Base-by-base conservation (phyloP, 129 eudicot genomes). In the Centella asiatica region DNA sequence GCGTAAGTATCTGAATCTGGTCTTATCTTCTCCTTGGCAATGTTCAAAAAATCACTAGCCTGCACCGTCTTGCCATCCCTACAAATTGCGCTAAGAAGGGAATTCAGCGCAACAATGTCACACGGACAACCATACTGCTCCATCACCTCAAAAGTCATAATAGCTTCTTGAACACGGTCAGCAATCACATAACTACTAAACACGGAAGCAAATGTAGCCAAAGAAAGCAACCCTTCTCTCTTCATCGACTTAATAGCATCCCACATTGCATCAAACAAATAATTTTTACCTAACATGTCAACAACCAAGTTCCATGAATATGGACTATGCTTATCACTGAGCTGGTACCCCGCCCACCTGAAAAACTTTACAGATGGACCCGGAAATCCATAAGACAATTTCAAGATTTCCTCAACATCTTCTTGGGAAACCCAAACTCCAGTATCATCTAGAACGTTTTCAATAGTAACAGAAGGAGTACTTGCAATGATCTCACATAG, bases 231-330 rank as follows among this genome's bases (percentile, higher is more conserved):
- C 34, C 83, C 72, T 54, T 78, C 83, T 66, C 70, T 76, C 65
- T 50, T 72, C 95, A 89, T 80, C 0, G 95, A 80, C 64, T 78
- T 72, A 58, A 89, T 72, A 0, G 97, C 97, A 34, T 83, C 76
- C 97, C 97, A 89, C 95, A 89, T 83, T 58, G 97, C 86, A 54
- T 89, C 95, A 74, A 85, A 89, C 55, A 66, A 52, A 25, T 62
- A 9, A 76, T 85, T 84, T 72, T 78, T 83, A 0, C 97, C 97
- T 27, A 89, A 80, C 78, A 89, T 71, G 63, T 89, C 97, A 23
- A 89, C 81, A 29, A 89, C 67, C 64, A 89, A 60, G 58, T 85
- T 79, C 97, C 97, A 89, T 24, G 95, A 71, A 40, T 89, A 80
- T 14, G 88, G 88, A 34, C 90, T 80, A 40, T 85, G 95, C 42